A percentile compares a stretch with the other conserved stretches of the same genome.
phyloP scores from a whole-genome alignment of 148 eudicot genomes.

The Talinum fruticosum region DNA sequence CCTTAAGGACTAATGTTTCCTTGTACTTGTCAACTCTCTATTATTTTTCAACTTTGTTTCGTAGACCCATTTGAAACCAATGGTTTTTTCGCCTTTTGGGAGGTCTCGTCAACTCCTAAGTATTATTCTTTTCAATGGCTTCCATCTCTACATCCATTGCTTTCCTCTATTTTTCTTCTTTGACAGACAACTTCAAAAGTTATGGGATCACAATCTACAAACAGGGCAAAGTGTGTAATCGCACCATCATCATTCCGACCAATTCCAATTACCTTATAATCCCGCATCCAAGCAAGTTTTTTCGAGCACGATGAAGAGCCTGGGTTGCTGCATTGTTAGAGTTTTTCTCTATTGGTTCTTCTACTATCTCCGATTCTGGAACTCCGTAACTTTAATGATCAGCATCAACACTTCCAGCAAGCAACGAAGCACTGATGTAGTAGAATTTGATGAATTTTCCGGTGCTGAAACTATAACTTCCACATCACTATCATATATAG shows the following conservation, averaged over 20 bases:
- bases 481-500: no score
- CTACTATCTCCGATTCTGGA: background rate
- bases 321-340: background rate
- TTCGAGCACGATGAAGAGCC: background rate
- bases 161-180: background rate
- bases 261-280: background rate
- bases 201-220: background rate
- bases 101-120: background rate
- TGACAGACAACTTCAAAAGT: background rate
- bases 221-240: no score
- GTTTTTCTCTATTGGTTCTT: background rate
- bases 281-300: background rate
- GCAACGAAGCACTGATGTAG: no score
- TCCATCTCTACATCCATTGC: background rate
- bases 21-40: background rate
- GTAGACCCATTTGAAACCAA: background rate
- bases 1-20: no score
- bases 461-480: no score
- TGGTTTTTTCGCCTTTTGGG: background rate
- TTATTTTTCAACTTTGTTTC: no score
- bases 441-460: no score
- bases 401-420: no score
- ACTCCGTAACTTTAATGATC: background rate
- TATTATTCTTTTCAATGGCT: background rate
- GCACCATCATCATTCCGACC: background rate